Evolutionary conservation across 768 basidiomycete species (phyloP).

Genomic region (Suillus placidus): DNA sequence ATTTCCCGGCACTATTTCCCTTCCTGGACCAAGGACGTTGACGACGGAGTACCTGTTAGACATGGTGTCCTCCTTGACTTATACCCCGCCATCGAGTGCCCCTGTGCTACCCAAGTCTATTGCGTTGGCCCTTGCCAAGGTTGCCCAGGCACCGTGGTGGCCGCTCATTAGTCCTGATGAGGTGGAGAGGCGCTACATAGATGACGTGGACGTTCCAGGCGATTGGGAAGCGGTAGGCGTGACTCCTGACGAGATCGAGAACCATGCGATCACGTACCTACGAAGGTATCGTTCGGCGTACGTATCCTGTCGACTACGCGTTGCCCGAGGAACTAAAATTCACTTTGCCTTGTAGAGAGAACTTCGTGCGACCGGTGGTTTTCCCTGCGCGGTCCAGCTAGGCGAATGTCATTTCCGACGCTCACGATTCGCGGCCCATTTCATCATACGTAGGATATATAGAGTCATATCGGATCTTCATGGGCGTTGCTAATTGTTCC

Average conservation of each 20-base stretch:
- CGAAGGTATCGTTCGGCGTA: constrained; percentile 88
- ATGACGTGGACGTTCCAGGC: constrained; percentile 73
- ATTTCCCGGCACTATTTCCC: constrained; percentile 66
- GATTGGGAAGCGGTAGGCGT: constrained; percentile 87
- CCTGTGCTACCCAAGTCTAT: constrained; percentile 77
- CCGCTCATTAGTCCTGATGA: constrained; percentile 90
- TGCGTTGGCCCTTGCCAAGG: constrained; percentile 63
- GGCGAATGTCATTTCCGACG: constrained; percentile 31
- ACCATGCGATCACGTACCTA: constrained; percentile 86
- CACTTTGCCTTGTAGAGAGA: constrained; percentile 47
- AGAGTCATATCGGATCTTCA: constrained; percentile 16
- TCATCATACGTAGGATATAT: constrained; percentile 15
- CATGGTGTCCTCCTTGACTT: constrained; percentile 79
- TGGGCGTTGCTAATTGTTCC: constrained; percentile 23
- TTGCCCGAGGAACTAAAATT: constrained; percentile 10
- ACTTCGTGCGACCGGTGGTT: constrained; percentile 68
- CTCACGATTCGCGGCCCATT: constrained; percentile 31
- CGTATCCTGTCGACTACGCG: constrained; percentile 39
- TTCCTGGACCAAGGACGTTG: constrained; percentile 88
- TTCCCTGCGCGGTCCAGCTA: constrained; percentile 55
- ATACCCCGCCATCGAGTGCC: constrained; percentile 68
- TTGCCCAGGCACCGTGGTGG: constrained; percentile 83
- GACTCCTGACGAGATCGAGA: constrained; percentile 81
- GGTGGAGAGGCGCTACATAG: constrained; percentile 82
- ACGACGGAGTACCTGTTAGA: constrained; percentile 81